A percentile compares a stretch with the other conserved stretches of the same genome.
These are phyloP conservation scores for Nakazawaea ishiwadae DNA, from an alignment of 805 yeast genomes.

Conservation along the genomic window DNA sequence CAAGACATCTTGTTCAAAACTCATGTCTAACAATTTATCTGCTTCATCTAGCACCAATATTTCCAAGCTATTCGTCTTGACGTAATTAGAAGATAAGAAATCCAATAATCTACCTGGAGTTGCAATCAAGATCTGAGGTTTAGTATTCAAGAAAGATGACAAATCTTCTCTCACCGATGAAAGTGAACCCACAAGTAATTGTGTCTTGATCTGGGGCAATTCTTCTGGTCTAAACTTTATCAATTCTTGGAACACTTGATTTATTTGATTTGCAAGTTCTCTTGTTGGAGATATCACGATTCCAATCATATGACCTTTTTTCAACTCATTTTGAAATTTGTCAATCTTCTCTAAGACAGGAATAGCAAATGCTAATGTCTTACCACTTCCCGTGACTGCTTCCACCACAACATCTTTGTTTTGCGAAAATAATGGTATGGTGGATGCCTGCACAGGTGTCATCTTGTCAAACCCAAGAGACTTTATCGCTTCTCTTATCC, in stretches of 20 bases:
- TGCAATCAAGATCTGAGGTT: constrained; percentile 78
- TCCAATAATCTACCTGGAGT: constrained; percentile 91
- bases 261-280: constrained; percentile 65
- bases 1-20: constrained; percentile 66
- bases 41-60: constrained; percentile 88
- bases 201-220: constrained; percentile 39
- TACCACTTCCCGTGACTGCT: constrained; percentile 98
- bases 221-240: constrained; percentile 54
- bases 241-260: constrained; percentile 56
- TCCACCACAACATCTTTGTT: constrained; percentile 96
- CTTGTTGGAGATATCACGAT: constrained; percentile 69
- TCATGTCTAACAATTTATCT: constrained; percentile 76
- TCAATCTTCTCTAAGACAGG: constrained; percentile 72
- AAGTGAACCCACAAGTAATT: constrained; percentile 61
- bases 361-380: constrained; percentile 83
- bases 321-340: constrained; percentile 29
- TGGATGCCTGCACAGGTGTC: constrained; percentile 98
- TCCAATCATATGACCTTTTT: constrained; percentile 66
- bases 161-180: constrained; percentile 68
- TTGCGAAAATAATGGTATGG: constrained; percentile 76
- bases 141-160: constrained; percentile 42
- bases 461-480: constrained; percentile 71
- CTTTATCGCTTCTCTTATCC: constrained; percentile 68
- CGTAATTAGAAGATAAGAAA: constrained; percentile 53
- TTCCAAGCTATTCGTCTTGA: constrained; percentile 62